A percentile compares a stretch with the other conserved stretches of the same genome.
Conservation (phyloP, 2,329 filamentous ascomycete species). For the Malbranchea cinnamomea region DNA sequence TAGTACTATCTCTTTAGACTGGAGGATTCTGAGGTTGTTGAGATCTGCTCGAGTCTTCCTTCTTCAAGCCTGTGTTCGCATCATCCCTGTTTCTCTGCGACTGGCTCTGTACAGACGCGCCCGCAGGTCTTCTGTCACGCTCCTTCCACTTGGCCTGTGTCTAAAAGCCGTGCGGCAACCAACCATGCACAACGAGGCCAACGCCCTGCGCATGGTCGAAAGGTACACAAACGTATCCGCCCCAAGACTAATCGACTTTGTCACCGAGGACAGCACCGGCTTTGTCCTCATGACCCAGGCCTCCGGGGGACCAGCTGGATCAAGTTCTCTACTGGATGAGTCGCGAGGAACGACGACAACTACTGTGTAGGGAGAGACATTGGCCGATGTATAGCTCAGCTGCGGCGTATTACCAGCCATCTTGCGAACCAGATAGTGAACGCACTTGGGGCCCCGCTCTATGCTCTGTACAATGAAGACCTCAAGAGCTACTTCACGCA, state of each 20-base stretch:
- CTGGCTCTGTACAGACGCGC: background rate
- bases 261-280: slow-evolving; percentile 6
- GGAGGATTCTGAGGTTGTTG: background rate
- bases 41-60: background rate
- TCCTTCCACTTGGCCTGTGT: slow-evolving; percentile 8
- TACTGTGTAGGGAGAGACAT: slow-evolving; percentile 9
- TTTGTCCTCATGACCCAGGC: slow-evolving; percentile 8
- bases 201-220: slow-evolving; percentile 6
- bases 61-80: background rate
- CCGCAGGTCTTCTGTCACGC: slow-evolving; percentile 1
- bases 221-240: slow-evolving; percentile 8
- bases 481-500: slow-evolving; percentile 9
- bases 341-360: slow-evolving; percentile 8
- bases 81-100: background rate
- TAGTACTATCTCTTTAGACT: background rate
- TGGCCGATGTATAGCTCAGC: slow-evolving; percentile 6
- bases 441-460: slow-evolving; percentile 6
- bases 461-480: slow-evolving; percentile 7
- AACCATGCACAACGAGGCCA: slow-evolving; percentile 8
- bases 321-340: slow-evolving; percentile 6
- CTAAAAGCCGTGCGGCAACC: slow-evolving; percentile 4
- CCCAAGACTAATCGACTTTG: slow-evolving; percentile 9
- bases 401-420: slow-evolving; percentile 8
- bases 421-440: slow-evolving; percentile 6
- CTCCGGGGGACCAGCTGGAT: slow-evolving; percentile 5